Conservation (phyloP, 2,329 filamentous ascomycete species). For the Penicillium sp. region DNA sequence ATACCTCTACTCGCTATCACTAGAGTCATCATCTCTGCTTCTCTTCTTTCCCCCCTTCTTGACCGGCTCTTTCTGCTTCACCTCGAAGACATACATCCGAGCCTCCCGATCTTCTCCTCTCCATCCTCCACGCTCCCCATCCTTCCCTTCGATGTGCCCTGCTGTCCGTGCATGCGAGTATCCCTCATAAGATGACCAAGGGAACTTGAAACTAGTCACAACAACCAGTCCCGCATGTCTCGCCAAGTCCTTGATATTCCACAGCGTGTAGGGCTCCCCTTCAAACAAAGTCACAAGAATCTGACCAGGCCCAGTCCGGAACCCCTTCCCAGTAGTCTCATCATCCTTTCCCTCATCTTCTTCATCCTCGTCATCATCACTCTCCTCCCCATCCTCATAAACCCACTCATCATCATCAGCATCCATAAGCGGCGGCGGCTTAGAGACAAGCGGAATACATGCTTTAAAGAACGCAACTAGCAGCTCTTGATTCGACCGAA, state of each 20-base stretch:
- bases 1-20: conserved; percentile 31
- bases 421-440: conserved; percentile 22
- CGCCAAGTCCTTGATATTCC: conserved; percentile 88
- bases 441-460: conserved; percentile 43
- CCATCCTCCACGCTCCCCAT: conserved; percentile 46
- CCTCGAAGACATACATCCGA: conserved; percentile 48
- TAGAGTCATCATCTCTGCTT: conserved; percentile 33
- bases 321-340: conserved; percentile 19
- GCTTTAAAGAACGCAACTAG: conserved; percentile 51
- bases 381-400: conserved; percentile 21
- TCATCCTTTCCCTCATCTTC: conserved; percentile 15
- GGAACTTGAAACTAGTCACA: conserved; percentile 49
- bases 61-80: conserved; percentile 35
- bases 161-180: conserved; percentile 50
- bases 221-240: conserved; percentile 60
- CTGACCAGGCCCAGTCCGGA: conserved; percentile 43
- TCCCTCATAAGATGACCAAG: conserved; percentile 48
- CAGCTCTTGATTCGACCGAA: conserved; percentile 77
- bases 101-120: conserved; percentile 49
- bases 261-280: conserved; percentile 88
- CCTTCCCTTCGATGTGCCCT: conserved; percentile 45
- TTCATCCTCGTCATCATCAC: conserved; percentile 19
- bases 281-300: conserved; percentile 89
- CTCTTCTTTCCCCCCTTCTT: conserved; percentile 38
- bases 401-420: conserved; percentile 27